phyloP scores from a whole-genome alignment of 768 basidiomycete genomes.

The Butyriboletus loyo region DNA sequence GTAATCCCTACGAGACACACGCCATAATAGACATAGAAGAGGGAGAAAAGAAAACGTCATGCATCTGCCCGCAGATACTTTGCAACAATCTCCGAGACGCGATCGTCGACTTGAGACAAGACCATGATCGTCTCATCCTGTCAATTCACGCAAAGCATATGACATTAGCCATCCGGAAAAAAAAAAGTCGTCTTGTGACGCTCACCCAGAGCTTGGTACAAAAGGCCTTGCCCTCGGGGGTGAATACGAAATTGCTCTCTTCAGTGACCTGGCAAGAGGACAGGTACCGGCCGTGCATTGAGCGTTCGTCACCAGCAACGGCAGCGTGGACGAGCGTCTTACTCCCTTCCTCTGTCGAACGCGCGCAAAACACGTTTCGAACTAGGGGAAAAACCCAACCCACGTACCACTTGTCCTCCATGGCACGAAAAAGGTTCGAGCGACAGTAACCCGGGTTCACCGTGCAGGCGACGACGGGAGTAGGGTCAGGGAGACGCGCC shows the following conservation, averaged over 20 bases:
- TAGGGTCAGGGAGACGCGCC: conserved; percentile 17
- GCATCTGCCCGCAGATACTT: conserved; percentile 2
- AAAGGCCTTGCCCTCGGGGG: conserved; percentile 24
- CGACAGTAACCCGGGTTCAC: conserved; percentile 33
- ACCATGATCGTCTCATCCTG: conserved; percentile 16
- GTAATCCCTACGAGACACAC: background rate
- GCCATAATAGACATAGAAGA: background rate
- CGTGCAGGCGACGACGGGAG: conserved; percentile 25
- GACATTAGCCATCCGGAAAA: background rate
- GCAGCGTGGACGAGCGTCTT: conserved; percentile 32
- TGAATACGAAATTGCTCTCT: conserved; percentile 29
- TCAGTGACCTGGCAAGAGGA: conserved; percentile 19
- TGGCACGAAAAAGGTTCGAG: conserved; percentile 25
- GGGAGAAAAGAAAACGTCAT: background rate
- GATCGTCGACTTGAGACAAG: conserved; percentile 13
- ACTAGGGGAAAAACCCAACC: conserved; percentile 1
- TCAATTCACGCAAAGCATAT: background rate
- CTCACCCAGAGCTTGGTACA: conserved; percentile 31
- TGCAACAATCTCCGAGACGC: conserved; percentile 17
- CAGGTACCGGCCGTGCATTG: conserved; percentile 29
- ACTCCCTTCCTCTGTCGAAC: conserved; percentile 32
- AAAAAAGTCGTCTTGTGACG: background rate
- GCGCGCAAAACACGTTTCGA: conserved; percentile 14
- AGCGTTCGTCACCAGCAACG: conserved; percentile 13
- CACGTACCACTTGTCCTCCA: conserved; percentile 9